Base-by-base conservation (phyloP, 768 basidiomycete genomes). In the Suillus plorans region DNA sequence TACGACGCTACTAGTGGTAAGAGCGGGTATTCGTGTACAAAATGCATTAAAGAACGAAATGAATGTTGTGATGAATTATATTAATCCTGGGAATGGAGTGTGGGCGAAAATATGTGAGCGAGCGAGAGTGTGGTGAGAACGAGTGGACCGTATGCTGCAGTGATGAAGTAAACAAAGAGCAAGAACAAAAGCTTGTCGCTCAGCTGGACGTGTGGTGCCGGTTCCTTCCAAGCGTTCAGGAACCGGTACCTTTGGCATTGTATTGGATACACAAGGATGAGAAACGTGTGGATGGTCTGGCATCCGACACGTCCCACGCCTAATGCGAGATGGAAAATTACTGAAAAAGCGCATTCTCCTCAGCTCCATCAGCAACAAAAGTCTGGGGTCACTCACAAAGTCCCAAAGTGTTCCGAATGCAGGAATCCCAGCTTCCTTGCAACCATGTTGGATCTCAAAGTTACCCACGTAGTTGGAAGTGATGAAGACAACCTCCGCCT, bases 381-480 rank as follows among this genome's bases (percentile, higher is more conserved):
- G 14, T 49, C 61, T 59, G 58, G 66, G 20, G 13, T 39, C 45
- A 72, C 70, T 71, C 71, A 77, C 83, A 76, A 90, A 90, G 76
- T 89, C 89, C 88, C 89, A 89, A 34, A 90, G 79, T 14, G 89
- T 89, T 63, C 88, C 89, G 68, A 87, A 87, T 52, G 83, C 84
- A 49, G 88, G 88, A 69, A 89, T 89, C 34, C 85, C 86, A 60
- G 83, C 84, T 67, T 82, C 82, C 74, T 88, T 91, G 79, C 87
- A 92, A 28, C 89, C 91, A 73, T 89, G 81, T 84, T 91, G 91
- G 66, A 93, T 88, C 71, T 93, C 90, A 16, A 83, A 80, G 74
- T 93, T 92, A 34, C 91, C 91, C 47, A 86, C 82, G 69, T 84
- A 89, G 78, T 93, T 93, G n/a, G 90, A 92, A 9, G 91, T 93